Base-by-base conservation (phyloP, 495 filamentous ascomycete genomes). In the Aspergillus saccharolyticus region DNA sequence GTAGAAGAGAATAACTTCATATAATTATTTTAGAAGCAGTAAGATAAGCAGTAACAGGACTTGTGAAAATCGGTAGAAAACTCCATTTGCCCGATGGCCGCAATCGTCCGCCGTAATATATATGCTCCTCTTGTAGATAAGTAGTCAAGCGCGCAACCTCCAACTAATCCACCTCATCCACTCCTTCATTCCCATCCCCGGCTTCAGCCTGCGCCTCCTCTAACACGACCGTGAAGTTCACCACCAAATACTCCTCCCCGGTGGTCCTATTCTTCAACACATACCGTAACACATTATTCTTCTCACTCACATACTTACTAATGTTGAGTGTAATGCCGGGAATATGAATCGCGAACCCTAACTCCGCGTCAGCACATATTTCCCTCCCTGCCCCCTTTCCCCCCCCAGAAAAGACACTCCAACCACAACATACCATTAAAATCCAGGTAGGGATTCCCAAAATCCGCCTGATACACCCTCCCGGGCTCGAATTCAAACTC, bases 401-500 rank as follows among this genome's bases (percentile, higher is more conserved):
- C n/a, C n/a, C n/a, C n/a, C n/a, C n/a, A n/a, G n/a, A n/a, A n/a
- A n/a, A n/a, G n/a, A 44, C 20, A 48, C n/a, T 43, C 1, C 1
- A 53, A 28, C 48, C 12, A 50, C 17, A 20, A 22, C 42, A 19
- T 48, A 85, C 84, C 79, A 66, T 83, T 85, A 64, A 97, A 96
- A 68, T 91, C 88, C 44, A 98, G 66, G 75, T 92, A 96, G n/a
- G 86, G 84, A 66, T 96, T 97, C 63, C 85, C 94, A 71, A 98
- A 97, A 70, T 97, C 93, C 44, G 83, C 80, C 24, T 77, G 71
- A 69, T 96, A 96, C 48, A 79, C 72, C 59, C 83, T 72, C 1
- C 81, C 85, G 42, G 66, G 66, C 56, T 85, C 83, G 71, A 86
- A 87, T 1, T 66, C 73, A 65, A 84, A 86, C 4, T 62, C 64